Percentiles rank a stretch among this genome's conserved stretches.
Evolutionary conservation across 768 basidiomycete species (phyloP).

Genomic region (Exsudoporus frostii): DNA sequence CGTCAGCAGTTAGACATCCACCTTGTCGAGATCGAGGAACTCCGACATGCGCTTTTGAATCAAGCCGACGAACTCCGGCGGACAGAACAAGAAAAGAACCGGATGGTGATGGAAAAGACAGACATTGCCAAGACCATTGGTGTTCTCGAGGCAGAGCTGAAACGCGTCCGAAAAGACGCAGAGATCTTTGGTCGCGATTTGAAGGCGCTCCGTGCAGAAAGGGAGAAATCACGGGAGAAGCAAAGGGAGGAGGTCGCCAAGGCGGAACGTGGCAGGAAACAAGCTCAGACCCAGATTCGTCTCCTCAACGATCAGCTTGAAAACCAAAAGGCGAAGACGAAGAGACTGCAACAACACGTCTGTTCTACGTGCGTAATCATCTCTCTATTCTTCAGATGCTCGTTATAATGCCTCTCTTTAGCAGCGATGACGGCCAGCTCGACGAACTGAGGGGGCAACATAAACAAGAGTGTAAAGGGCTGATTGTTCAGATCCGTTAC

Average conservation of each 20-base stretch:
- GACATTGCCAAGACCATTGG: conserved; percentile 67
- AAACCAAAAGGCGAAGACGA: conserved; percentile 40
- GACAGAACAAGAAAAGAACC: conserved; percentile 61
- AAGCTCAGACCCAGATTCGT: conserved; percentile 61
- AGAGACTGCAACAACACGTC: conserved; percentile 49
- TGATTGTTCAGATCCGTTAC: conserved; percentile 88
- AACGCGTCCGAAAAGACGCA: conserved; percentile 71
- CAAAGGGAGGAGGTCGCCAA: conserved; percentile 54
- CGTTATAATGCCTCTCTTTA: background rate
- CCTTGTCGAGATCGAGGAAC: conserved; percentile 69
- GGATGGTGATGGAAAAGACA: conserved; percentile 57
- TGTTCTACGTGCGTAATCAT: conserved; percentile 51
- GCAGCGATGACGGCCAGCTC: conserved; percentile 54
- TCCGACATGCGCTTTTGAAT: conserved; percentile 61
- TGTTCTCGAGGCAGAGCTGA: conserved; percentile 67
- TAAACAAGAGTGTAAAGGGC: conserved; percentile 84
- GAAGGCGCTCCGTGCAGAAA: conserved; percentile 61
- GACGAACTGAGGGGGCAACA: conserved; percentile 60
- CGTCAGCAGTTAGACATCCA: conserved; percentile 73
- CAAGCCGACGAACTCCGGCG: conserved; percentile 62
- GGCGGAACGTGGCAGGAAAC: conserved; percentile 64
- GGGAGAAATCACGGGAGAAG: conserved; percentile 55
- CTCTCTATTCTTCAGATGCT: background rate
- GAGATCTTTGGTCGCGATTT: conserved; percentile 78
- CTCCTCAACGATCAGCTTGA: conserved; percentile 66